phyloP scores from a whole-genome alignment of 495 filamentous ascomycete species.

The Sordaria brevicollis region DNA sequence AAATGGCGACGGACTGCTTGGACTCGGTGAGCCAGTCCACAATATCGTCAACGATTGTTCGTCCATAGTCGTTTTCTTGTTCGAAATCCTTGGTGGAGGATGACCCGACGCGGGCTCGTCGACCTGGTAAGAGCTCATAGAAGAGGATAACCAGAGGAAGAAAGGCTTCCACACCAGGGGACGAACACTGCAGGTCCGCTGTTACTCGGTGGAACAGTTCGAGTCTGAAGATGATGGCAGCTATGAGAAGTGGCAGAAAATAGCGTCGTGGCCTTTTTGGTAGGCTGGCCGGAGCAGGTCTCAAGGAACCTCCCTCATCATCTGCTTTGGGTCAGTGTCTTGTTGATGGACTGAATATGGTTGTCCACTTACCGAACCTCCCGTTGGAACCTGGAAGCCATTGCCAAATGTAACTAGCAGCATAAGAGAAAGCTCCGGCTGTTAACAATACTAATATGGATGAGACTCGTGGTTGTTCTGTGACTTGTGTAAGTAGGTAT shows the following conservation, averaged over 20 bases:
- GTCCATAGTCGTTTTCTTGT: slow-evolving; percentile 27
- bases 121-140: slow-evolving; percentile 29
- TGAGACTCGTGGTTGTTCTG: slow-evolving; percentile 36
- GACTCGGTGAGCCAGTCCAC: slow-evolving; percentile 24
- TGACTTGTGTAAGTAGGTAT: slow-evolving; percentile 2
- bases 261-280: slow-evolving; percentile 33
- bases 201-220: slow-evolving; percentile 30
- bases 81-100: slow-evolving; percentile 5
- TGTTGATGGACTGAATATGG: not conserved
- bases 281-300: slow-evolving; percentile 19
- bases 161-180: slow-evolving; percentile 32
- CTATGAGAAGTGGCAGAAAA: slow-evolving; percentile 29
- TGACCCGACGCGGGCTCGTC: slow-evolving; percentile 7
- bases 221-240: slow-evolving; percentile 30
- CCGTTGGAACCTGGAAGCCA: slow-evolving; percentile 38
- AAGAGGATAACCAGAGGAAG: slow-evolving; percentile 25
- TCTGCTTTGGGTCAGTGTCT: slow-evolving; percentile 11
- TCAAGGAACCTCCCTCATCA: slow-evolving; percentile 23
- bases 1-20: slow-evolving; percentile 15
- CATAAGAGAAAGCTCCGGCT: slow-evolving; percentile 26
- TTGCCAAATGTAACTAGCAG: slow-evolving; percentile 26
- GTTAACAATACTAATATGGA: slow-evolving; percentile 23
- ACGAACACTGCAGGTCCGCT: slow-evolving; percentile 27
- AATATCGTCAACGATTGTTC: slow-evolving; percentile 27
- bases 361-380: slow-evolving; percentile 26